phyloP scores from a whole-genome alignment of 257 asterid species.

The Gentiana straminea region DNA sequence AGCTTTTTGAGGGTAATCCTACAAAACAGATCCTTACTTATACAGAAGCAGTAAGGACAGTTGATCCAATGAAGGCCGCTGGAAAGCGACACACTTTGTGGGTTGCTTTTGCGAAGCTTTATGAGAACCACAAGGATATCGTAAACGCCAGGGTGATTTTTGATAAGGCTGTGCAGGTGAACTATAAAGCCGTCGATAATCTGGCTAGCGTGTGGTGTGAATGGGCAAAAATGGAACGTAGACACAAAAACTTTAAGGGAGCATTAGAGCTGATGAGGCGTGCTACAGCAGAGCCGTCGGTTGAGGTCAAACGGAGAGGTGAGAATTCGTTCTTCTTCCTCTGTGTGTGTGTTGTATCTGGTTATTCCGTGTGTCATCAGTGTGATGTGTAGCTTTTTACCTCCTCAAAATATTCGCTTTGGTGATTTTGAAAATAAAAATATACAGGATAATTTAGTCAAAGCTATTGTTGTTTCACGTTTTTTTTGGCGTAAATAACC shows the following conservation, averaged over 20 bases:
- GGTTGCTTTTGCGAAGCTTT: constrained; percentile 90
- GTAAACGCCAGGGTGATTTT: constrained; percentile 45
- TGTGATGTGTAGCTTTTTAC: no score
- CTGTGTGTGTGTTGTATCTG: no score
- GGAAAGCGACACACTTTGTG: constrained; percentile 95
- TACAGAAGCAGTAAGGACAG: no score
- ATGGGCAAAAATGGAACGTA: constrained; percentile 98
- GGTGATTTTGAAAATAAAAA: constrained; percentile 13
- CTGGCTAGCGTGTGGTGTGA: constrained; percentile 95
- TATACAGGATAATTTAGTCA: not conserved
- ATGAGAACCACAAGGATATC: constrained; percentile 68
- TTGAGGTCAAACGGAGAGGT: no score
- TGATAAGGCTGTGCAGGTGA: no score
- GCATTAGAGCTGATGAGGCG: constrained; percentile 88
- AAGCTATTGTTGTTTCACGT: not conserved
- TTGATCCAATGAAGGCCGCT: constrained; percentile 37
- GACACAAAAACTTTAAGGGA: constrained; percentile 78
- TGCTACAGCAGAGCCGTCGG: no score
- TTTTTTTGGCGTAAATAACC: not conserved
- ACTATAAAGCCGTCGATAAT: constrained; percentile 65
- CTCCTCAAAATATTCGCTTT: constrained; percentile 4
- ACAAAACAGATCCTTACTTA: constrained; percentile 12
- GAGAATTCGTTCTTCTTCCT: no score
- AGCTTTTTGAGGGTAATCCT: constrained; percentile 88
- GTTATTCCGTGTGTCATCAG: no score